Percentiles rank a stretch among this genome's conserved stretches.
Evolutionary conservation across 306 rosid genomes (phyloP).

Genomic region (Rubus idaeus): DNA sequence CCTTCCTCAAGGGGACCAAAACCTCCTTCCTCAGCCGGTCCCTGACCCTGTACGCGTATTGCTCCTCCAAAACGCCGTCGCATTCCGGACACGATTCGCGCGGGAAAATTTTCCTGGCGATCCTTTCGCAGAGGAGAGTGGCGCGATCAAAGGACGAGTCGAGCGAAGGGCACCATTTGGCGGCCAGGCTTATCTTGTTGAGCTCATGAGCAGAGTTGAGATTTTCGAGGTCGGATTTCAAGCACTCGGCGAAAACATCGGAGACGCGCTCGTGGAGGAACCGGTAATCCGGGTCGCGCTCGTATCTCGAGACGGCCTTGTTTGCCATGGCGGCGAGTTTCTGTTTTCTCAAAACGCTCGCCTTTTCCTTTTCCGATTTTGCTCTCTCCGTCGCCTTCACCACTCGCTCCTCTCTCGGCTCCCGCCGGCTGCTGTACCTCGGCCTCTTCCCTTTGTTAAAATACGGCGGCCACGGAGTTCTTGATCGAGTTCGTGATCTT

Average conservation of each 20-base stretch:
- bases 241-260: conserved; percentile 44
- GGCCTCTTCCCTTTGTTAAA: not conserved
- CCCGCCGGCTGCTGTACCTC: not conserved
- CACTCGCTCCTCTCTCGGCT: conserved; percentile 1
- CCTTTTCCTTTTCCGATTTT: conserved; percentile 34
- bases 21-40: conserved; percentile 63
- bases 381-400: conserved; percentile 5
- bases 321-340: conserved; percentile 47
- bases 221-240: conserved; percentile 46
- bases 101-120: conserved; percentile 56
- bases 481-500: not conserved
- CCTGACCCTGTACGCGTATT: conserved; percentile 60
- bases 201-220: conserved; percentile 25
- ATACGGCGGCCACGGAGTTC: not conserved
- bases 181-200: conserved; percentile 50
- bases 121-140: conserved; percentile 56
- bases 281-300: conserved; percentile 32
- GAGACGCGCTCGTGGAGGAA: conserved; percentile 46
- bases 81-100: conserved; percentile 43
- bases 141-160: conserved; percentile 58
- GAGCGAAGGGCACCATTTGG: conserved; percentile 72
- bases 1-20: conserved; percentile 57
- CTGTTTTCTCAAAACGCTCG: conserved; percentile 35
- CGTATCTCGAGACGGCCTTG: conserved; percentile 45
- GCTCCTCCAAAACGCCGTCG: conserved; percentile 55